These are phyloP conservation scores for Picea abies DNA, from an alignment of 83 land plant species.

Conservation along the genomic window DNA sequence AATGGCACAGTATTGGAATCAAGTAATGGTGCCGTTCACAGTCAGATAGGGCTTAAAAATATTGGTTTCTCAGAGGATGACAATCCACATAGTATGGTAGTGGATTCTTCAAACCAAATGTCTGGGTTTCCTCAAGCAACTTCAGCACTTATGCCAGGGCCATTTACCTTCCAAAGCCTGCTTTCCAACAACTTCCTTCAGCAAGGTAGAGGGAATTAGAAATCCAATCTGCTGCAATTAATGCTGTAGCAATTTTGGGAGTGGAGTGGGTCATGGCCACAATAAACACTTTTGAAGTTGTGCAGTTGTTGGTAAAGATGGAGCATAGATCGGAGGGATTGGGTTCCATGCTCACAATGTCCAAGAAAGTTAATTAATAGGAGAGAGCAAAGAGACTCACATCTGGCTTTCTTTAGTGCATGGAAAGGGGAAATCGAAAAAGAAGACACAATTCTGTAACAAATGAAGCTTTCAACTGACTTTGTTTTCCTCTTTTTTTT, in stretches of 20 bases:
- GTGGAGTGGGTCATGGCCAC: background rate
- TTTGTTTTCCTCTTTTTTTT: background rate
- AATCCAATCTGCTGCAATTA: background rate
- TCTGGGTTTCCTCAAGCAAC: constrained; percentile 5
- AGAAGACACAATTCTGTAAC: background rate
- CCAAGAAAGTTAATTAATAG: background rate
- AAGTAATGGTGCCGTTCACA: background rate
- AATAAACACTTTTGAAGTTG: constrained; percentile 1
- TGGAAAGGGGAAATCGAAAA: background rate
- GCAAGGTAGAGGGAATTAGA: constrained; percentile 13
- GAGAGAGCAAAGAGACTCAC: background rate
- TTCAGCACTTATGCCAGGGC: background rate
- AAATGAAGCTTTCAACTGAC: constrained; percentile 5
- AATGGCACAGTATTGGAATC: background rate
- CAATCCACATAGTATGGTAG: background rate
- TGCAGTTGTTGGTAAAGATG: background rate
- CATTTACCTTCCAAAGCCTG: constrained; percentile 8
- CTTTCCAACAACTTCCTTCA: constrained; percentile 11
- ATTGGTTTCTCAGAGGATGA: constrained; percentile 4
- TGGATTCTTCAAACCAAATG: constrained; percentile 2
- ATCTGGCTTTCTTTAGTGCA: background rate
- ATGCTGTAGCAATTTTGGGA: background rate
- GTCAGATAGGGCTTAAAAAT: constrained; percentile 6
- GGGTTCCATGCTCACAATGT: background rate
- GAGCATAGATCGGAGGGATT: background rate